Percentiles rank a stretch among this genome's conserved stretches.
Conservation (phyloP, 108 stramenopile genomes). For the Skeletonema marinoi region DNA sequence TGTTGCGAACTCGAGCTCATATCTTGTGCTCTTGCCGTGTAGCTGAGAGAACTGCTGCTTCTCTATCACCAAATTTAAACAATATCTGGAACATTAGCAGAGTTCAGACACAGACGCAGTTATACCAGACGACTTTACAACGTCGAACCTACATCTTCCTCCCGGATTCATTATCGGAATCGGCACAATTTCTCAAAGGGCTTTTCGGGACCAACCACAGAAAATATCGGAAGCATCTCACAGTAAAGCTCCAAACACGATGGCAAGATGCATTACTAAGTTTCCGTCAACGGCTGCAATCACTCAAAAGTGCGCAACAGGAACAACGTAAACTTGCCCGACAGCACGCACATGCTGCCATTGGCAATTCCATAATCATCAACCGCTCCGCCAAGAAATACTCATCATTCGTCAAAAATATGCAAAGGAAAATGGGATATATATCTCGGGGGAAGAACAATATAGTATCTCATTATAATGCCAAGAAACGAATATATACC, state of each 20-base stretch:
- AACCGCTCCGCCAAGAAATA: slow-evolving; percentile 6
- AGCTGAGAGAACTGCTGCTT: background rate
- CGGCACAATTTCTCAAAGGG: slow-evolving; percentile 28
- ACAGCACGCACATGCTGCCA: slow-evolving; percentile 6
- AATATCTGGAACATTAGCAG: background rate
- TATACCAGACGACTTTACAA: background rate
- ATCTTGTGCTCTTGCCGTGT: background rate
- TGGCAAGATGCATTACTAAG: slow-evolving; percentile 34
- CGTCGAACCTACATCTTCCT: slow-evolving; percentile 45
- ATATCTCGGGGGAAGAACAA: slow-evolving; percentile 23
- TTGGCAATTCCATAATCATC: background rate
- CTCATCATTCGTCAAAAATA: slow-evolving; percentile 21
- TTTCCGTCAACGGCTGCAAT: slow-evolving; percentile 9
- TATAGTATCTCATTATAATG: slow-evolving; percentile 40
- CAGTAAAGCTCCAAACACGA: slow-evolving; percentile 35
- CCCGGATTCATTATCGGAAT: slow-evolving; percentile 32
- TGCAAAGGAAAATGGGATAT: slow-evolving; percentile 8
- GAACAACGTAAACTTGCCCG: slow-evolving; percentile 8
- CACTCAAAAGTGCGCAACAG: slow-evolving; percentile 1
- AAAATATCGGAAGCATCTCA: slow-evolving; percentile 20
- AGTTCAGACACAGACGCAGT: background rate
- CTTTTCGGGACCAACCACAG: slow-evolving; percentile 1
- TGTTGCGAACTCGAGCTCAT: slow-evolving; percentile 1
- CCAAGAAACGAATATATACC: slow-evolving; percentile 41
- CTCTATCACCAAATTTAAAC: background rate